A percentile compares a stretch with the other conserved stretches of the same genome.
phyloP scores from a whole-genome alignment of 495 filamentous ascomycete genomes.

The Extremus antarcticus region DNA sequence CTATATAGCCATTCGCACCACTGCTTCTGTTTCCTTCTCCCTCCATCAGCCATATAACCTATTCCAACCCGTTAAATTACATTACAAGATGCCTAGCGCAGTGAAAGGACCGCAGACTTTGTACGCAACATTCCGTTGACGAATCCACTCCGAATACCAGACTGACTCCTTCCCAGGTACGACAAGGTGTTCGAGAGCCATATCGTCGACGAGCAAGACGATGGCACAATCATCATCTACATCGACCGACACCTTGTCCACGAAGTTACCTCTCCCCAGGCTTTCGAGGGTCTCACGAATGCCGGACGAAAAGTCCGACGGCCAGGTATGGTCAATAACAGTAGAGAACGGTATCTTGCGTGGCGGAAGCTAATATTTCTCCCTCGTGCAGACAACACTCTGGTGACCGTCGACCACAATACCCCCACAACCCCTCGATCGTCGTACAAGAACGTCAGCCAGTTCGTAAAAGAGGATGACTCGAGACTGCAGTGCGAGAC shows the following conservation, averaged over 20 bases:
- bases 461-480: constrained; percentile 88
- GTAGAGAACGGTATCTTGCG: neutral
- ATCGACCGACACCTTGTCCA: constrained; percentile 95
- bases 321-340: constrained; percentile 34
- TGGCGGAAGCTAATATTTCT: neutral
- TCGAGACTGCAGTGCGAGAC: constrained; percentile 89
- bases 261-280: constrained; percentile 98
- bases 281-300: constrained; percentile 88
- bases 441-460: constrained; percentile 70
- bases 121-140: neutral
- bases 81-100: constrained; percentile 17
- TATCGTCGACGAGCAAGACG: constrained; percentile 85
- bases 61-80: no score
- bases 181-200: constrained; percentile 94
- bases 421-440: constrained; percentile 83
- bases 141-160: neutral
- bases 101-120: constrained; percentile 20
- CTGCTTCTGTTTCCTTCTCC: no score
- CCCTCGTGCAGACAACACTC: constrained; percentile 66
- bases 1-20: no score
- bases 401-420: constrained; percentile 97
- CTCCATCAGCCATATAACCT: no score
- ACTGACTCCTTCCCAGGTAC: constrained; percentile 47
- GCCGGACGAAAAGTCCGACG: constrained; percentile 77
- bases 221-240: constrained; percentile 86